Evolutionary conservation across 2,329 filamentous ascomycete species (phyloP).

Genomic region (Botrytis cinerea): DNA sequence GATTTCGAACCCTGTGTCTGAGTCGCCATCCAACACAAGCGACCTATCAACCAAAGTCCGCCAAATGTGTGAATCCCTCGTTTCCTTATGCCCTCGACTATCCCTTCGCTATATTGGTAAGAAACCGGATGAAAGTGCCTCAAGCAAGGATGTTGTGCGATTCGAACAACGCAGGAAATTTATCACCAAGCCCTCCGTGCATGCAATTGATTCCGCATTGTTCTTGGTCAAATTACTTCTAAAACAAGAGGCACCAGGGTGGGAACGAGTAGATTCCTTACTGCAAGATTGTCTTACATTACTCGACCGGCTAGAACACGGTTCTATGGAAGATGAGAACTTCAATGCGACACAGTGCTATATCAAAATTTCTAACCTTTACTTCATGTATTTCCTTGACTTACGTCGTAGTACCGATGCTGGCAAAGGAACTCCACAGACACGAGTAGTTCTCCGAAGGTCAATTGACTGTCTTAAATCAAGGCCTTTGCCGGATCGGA

Average conservation of each 20-base stretch:
- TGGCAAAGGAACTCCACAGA: constrained; percentile 47
- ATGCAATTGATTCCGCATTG: constrained; percentile 61
- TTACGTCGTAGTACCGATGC: constrained; percentile 50
- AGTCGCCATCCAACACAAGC: constrained; percentile 3
- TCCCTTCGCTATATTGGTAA: constrained; percentile 63
- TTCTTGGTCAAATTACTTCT: constrained; percentile 57
- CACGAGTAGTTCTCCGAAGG: constrained; percentile 58
- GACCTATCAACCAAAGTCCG: constrained; percentile 33
- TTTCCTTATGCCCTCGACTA: constrained; percentile 62
- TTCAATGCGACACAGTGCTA: constrained; percentile 49
- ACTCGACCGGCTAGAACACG: constrained; percentile 52
- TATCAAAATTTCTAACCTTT: constrained; percentile 70
- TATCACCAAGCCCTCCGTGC: constrained; percentile 52
- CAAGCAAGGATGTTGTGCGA: constrained; percentile 59
- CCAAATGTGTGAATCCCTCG: constrained; percentile 55
- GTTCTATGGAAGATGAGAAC: constrained; percentile 35
- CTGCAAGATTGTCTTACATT: constrained; percentile 58
- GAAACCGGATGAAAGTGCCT: constrained; percentile 52
- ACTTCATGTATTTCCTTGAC: constrained; percentile 63
- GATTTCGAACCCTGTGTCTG: constrained; percentile 1
- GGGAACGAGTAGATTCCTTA: constrained; percentile 58
- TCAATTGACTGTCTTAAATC: constrained; percentile 64
- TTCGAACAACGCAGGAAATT: constrained; percentile 60
- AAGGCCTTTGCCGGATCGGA: constrained; percentile 55
- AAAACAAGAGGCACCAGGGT: constrained; percentile 50